Base-by-base conservation (phyloP, 2,329 filamentous ascomycete genomes). In the Diaporthe sp. region DNA sequence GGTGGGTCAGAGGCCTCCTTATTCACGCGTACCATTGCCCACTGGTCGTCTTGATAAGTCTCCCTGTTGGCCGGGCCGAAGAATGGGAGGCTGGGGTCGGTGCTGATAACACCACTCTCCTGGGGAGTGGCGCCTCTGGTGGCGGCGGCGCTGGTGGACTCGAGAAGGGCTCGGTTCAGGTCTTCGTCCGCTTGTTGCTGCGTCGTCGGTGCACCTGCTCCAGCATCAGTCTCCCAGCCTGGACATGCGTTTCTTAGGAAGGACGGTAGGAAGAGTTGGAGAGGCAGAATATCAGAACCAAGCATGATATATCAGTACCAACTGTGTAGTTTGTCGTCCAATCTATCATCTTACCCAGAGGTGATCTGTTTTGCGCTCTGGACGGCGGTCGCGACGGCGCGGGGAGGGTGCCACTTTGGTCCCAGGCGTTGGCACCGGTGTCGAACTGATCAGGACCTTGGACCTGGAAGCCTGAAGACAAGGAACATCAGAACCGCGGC, bases 351-450 rank as follows among this genome's bases (percentile, higher is more conserved):
- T 83, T 88, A 80, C 87, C 85, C 74, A 91, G 80, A 12, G 91
- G 90, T 45, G 91, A 92, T 78, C 86, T 86, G 77, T 87, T 87
- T 75, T 88, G 89, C 58, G 88, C 85, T 81, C 90, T 85, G 30
- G 91, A 92, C 1, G 91, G 91, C n/a, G 91, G 91, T 73, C 91
- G 86, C 25, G 91, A 92, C 0, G 89, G 89, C 7, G 88, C 87
- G 38, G 83, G 84, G 74, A 86, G 86, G 60, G 82, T 81, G 50
- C 84, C 84, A 17, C 81, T 30, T 33, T 68, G 58, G 30, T 45
- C 61, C 75, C 75, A 76, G 7, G 55, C 71, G 68, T 45, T 60
- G 50, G 22, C 73, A 75, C 38, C 28, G 22, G 68, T 19, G 4
- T 71, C 68, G 28, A 66, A 55, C 25, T 76, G 68, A 35, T 76